These are phyloP conservation scores for Boletus albobrunnescens DNA, from an alignment of 1,284 basidiomycete species.

Conservation along the genomic window DNA sequence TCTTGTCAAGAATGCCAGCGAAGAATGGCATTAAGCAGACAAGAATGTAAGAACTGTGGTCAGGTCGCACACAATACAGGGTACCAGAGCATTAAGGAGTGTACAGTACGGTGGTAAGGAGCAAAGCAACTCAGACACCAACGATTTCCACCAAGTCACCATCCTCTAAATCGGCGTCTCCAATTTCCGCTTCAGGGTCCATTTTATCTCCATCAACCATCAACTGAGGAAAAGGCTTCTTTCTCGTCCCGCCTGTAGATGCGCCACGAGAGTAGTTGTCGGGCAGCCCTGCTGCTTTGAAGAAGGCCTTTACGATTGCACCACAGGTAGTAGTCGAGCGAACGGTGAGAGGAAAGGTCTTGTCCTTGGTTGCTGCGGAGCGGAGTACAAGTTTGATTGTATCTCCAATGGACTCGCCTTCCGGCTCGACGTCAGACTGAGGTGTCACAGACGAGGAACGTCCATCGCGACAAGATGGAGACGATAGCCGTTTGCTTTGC, in stretches of 20 bases:
- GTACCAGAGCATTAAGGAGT: constrained; percentile 14
- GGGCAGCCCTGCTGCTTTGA: constrained; percentile 58
- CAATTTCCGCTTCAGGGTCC: constrained; percentile 51
- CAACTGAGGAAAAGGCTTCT: constrained; percentile 44
- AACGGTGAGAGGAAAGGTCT: constrained; percentile 60
- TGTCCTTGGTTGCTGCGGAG: constrained; percentile 44
- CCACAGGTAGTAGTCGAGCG: constrained; percentile 70
- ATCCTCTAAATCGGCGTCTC: constrained; percentile 66
- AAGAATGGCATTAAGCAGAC: constrained; percentile 35
- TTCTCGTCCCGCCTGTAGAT: constrained; percentile 28
- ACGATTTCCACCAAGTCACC: constrained; percentile 72
- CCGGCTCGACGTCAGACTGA: constrained; percentile 40
- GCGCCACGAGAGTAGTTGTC: constrained; percentile 46
- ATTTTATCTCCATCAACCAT: constrained; percentile 68
- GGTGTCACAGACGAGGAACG: constrained; percentile 15
- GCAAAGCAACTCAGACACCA: constrained; percentile 44
- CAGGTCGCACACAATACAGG: constrained; percentile 4
- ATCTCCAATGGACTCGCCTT: constrained; percentile 39
- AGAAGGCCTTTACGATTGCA: constrained; percentile 65
- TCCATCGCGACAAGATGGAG: constrained; percentile 20
- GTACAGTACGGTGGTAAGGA: constrained; percentile 5
- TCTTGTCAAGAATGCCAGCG: constrained; percentile 60
- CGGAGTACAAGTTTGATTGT: constrained; percentile 64
- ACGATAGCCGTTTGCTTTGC: constrained; percentile 30
- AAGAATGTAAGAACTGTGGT: constrained; percentile 4